Base-by-base conservation (phyloP, 306 rosid genomes). In the Trifolium pratense region DNA sequence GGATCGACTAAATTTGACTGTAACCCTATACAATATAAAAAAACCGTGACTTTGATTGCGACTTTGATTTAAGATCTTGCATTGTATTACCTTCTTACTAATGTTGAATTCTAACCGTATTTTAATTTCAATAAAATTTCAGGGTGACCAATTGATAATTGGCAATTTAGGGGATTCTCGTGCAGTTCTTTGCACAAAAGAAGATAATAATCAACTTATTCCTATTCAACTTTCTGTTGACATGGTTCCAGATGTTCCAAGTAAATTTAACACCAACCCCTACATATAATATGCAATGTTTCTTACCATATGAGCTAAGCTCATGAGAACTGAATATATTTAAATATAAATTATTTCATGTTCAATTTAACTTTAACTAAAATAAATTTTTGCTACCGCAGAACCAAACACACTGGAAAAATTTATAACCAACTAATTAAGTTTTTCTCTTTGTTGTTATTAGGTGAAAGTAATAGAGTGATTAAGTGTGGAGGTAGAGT, bases 111-210 rank as follows among this genome's bases (percentile, higher is more conserved):
- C 5, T 49, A 29, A 68, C 9, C n/a, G 12, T 9, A 7, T 72
- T 75, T 61, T 23, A 2, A 4, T 6, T 10, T 9, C 12, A 1
- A 15, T 48, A 42, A 31, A 79, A 60, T 77, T 76, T 74, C 79
- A 94, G 99, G 90, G 90, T 7, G 84, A 86, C 18, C 75, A 79
- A 25, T 65, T 94, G 81, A 81, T 91, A 40, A 45, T 94, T 58
- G 96, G 88, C 10, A 94, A 89, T 82, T 68, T 91, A 74, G 99
- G 99, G 4, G 99, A 94, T 73, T 91, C 96, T 75, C 94, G 99
- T 2, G 99, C 96, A 2, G 77, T 94, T 82, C 90, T 94, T 39
- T 84, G 92, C 67, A 88, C 87, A 25, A 94, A 86, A 84, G 80
- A 85, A 59, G 83, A 82, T 29, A 82, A 79, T 3, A 78, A 87